Evolutionary conservation across 1,284 basidiomycete species (phyloP).

Genomic region (Ceratorhiza oryzae-sativae): DNA sequence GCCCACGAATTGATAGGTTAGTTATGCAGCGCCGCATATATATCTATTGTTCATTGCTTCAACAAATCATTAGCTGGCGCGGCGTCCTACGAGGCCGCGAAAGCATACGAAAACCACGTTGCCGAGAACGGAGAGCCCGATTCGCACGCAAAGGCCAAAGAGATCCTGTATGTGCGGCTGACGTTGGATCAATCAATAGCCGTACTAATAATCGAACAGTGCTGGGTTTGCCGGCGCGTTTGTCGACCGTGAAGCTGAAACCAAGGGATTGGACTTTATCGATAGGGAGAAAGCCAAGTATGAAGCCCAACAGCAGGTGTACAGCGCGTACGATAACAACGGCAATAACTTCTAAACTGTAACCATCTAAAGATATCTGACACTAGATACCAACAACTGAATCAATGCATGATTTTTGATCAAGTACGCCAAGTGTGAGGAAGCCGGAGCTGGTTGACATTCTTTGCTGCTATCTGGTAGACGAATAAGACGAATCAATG

Average conservation of each 20-base stretch:
- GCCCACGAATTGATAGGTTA: background rate
- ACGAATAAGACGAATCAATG: too few relatives aligned
- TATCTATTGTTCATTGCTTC: background rate
- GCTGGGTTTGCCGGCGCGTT: slow-evolving; percentile 47
- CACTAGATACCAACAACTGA: background rate
- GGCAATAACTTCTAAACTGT: background rate
- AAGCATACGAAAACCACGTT: background rate
- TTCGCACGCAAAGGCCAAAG: slow-evolving; percentile 40
- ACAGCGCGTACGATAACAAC: slow-evolving; percentile 26
- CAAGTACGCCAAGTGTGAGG: too few relatives aligned
- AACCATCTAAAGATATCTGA: background rate
- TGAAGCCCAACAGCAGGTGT: slow-evolving; percentile 40
- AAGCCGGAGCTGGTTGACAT: too few relatives aligned
- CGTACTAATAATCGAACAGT: slow-evolving; percentile 41
- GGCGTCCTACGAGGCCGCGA: background rate
- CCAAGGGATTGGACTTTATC: slow-evolving; percentile 42
- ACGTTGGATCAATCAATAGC: too few relatives aligned
- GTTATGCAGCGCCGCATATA: background rate
- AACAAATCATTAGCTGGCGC: background rate
- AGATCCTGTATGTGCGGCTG: slow-evolving; percentile 31
- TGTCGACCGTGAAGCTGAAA: slow-evolving; percentile 47
- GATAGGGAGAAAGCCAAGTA: slow-evolving; percentile 49
- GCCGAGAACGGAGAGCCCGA: slow-evolving; percentile 28
- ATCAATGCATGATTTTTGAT: background rate
- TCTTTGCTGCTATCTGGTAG: too few relatives aligned